Evolutionary conservation across 176 grass and related monocot species (phyloP).

Genomic region (Eremochloa ophiuroides): DNA sequence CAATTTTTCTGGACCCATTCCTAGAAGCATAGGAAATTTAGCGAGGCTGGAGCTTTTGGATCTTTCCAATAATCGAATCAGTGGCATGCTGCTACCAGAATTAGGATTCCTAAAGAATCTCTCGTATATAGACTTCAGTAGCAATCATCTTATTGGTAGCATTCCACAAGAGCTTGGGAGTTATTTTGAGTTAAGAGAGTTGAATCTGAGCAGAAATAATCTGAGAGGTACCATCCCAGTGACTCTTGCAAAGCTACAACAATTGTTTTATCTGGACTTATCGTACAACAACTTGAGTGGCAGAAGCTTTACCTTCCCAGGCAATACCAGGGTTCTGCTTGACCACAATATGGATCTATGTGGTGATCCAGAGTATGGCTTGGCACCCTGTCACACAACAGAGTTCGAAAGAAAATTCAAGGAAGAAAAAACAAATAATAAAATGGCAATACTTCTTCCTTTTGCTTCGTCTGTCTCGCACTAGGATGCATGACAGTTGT

Average conservation of each 20-base stretch:
- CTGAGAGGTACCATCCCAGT: neutral
- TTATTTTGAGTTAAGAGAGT: neutral
- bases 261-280: neutral
- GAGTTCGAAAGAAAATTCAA: neutral
- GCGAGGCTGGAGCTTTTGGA: neutral
- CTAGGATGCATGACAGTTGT: neutral
- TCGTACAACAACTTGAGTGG: neutral
- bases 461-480: neutral
- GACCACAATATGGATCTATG: neutral
- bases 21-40: no score
- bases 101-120: neutral
- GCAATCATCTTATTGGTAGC: neutral
- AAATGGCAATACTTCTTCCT: neutral
- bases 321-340: neutral
- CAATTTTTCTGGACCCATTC: no score
- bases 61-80: neutral
- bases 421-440: neutral
- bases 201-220: constrained; percentile 21
- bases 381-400: neutral
- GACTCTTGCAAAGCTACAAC: neutral
- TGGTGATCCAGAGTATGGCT: neutral
- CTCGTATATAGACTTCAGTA: neutral
- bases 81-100: neutral
- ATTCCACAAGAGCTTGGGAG: constrained; percentile 23
- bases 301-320: neutral